These are phyloP conservation scores for Boletus rex-veris DNA, from an alignment of 768 basidiomycete genomes.

Conservation along the genomic window DNA sequence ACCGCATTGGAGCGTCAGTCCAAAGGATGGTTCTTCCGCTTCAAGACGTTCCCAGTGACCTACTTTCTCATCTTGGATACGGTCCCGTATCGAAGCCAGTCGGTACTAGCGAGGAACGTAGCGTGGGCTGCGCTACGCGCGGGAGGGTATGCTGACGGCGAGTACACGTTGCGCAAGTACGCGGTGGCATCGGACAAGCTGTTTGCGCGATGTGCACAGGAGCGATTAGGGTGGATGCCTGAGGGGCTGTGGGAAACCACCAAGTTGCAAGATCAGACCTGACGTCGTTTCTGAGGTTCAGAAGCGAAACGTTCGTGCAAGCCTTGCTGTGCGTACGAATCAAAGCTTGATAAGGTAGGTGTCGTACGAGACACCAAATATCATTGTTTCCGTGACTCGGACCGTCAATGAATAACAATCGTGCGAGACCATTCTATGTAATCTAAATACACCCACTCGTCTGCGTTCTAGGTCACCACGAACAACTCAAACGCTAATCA, in stretches of 20 bases:
- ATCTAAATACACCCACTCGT: constrained; percentile 7
- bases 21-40: constrained; percentile 26
- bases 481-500: background rate
- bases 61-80: constrained; percentile 30
- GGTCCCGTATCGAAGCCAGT: background rate
- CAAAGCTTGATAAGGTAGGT: too few species aligned
- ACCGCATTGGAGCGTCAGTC: background rate
- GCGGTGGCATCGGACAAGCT: too few species aligned
- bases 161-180: constrained; percentile 7
- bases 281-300: too few species aligned
- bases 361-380: too few species aligned
- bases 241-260: background rate
- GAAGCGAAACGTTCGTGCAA: too few species aligned
- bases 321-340: too few species aligned
- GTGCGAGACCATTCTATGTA: constrained; percentile 2
- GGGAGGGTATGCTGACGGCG: constrained; percentile 23
- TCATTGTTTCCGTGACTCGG: too few species aligned
- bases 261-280: background rate
- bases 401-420: background rate
- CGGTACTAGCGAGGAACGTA: background rate
- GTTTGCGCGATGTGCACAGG: constrained; percentile 2
- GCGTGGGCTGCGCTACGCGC: constrained; percentile 28
- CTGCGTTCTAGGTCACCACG: constrained; percentile 2
- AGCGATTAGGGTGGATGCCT: constrained; percentile 20
- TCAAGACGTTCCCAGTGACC: constrained; percentile 31